Conservation (phyloP, 2,329 filamentous ascomycete species). For the Sporothrix brunneoviolacea region DNA sequence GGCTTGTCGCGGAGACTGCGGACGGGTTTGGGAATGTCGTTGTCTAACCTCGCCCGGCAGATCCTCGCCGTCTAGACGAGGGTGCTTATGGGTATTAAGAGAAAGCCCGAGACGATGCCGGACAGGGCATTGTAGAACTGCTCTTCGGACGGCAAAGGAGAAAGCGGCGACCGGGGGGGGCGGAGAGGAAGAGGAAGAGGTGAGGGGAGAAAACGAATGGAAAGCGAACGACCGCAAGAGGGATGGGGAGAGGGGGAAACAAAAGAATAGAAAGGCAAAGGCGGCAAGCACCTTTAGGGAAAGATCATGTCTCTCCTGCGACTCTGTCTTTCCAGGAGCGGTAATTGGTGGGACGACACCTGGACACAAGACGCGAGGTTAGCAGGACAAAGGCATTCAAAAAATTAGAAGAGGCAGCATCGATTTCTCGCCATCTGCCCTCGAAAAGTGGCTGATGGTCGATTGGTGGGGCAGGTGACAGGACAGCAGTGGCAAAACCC, state of each 20-base stretch:
- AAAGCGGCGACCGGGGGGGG: neutral
- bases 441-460: constrained; percentile 13
- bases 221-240: neutral
- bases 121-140: constrained; percentile 14
- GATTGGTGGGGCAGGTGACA: constrained; percentile 20
- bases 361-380: constrained; percentile 15
- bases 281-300: constrained; percentile 14
- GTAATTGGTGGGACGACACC: constrained; percentile 16
- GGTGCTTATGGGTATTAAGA: constrained; percentile 14
- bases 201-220: neutral
- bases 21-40: neutral
- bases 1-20: neutral
- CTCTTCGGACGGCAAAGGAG: constrained; percentile 1
- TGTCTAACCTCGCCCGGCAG: constrained; percentile 15
- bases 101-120: constrained; percentile 11
- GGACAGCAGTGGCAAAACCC: constrained; percentile 19
- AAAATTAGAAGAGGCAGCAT: constrained; percentile 10
- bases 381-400: constrained; percentile 13
- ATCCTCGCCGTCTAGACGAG: constrained; percentile 7
- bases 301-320: constrained; percentile 13
- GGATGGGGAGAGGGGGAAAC: neutral
- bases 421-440: constrained; percentile 9
- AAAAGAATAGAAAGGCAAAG: constrained; percentile 1
- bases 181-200: neutral
- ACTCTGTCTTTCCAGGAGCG: constrained; percentile 12